Percentiles rank a stretch among this genome's conserved stretches.
Evolutionary conservation across 441 rosid genomes (phyloP).

Genomic region (Populus hybrid): DNA sequence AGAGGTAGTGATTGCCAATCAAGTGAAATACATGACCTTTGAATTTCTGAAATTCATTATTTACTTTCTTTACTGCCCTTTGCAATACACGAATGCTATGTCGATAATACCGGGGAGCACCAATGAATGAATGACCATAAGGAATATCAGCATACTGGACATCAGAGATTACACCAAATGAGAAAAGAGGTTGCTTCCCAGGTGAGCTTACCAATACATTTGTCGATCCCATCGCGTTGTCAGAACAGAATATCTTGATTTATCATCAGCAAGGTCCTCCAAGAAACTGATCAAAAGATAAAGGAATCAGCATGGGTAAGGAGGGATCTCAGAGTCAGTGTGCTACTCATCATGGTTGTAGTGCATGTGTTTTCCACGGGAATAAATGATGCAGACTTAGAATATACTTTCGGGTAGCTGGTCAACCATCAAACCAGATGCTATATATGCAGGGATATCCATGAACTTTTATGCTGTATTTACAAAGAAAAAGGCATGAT

Average conservation of each 20-base stretch:
- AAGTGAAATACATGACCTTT: slow-evolving; percentile 66
- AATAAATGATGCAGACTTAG: background rate
- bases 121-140: slow-evolving; percentile 69
- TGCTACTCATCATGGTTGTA: background rate
- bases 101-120: slow-evolving; percentile 73
- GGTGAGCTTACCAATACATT: slow-evolving; percentile 29
- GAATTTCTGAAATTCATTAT: slow-evolving; percentile 54
- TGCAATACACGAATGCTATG: slow-evolving; percentile 68
- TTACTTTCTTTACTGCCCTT: slow-evolving; percentile 65
- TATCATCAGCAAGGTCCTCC: background rate
- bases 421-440: background rate
- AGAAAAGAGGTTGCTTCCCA: slow-evolving; percentile 59
- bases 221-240: slow-evolving; percentile 33
- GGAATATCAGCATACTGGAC: slow-evolving; percentile 90
- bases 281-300: slow-evolving; percentile 38
- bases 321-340: background rate
- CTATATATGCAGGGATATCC: background rate
- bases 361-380: background rate
- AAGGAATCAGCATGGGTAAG: background rate
- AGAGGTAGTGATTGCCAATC: slow-evolving; percentile 94
- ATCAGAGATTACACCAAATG: slow-evolving; percentile 84
- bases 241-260: slow-evolving; percentile 12
- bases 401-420: background rate
- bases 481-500: background rate
- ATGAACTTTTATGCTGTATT: background rate